Evolutionary conservation across 495 filamentous ascomycete genomes (phyloP).

Genomic region (Podospora tetraspora): DNA sequence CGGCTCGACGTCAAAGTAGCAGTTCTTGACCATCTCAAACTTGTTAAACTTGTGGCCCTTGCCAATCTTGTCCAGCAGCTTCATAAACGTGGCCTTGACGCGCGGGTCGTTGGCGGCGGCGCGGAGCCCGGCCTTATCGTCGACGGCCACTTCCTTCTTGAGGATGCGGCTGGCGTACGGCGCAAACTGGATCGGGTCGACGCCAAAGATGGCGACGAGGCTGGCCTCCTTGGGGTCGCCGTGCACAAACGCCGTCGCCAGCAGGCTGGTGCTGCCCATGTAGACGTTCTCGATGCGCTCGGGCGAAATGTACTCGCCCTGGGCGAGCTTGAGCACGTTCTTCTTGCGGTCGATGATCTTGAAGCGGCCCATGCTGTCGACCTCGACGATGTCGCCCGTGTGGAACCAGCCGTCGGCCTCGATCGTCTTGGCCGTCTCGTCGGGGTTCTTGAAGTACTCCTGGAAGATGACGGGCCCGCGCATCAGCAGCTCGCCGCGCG

Average conservation of each 20-base stretch:
- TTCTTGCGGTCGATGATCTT: slow-evolving; percentile 93
- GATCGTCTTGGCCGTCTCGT: slow-evolving; percentile 76
- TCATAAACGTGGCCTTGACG: slow-evolving; percentile 68
- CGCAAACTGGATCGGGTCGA: slow-evolving; percentile 77
- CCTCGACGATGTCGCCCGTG: slow-evolving; percentile 81
- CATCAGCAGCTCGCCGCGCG: slow-evolving; percentile 85
- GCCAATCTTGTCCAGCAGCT: slow-evolving; percentile 73
- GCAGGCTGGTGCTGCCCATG: slow-evolving; percentile 68
- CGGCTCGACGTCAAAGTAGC: slow-evolving; percentile 74
- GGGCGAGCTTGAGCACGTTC: slow-evolving; percentile 95
- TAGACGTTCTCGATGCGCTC: slow-evolving; percentile 95
- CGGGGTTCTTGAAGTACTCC: slow-evolving; percentile 83
- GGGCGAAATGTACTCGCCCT: slow-evolving; percentile 97
- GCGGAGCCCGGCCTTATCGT: slow-evolving; percentile 62
- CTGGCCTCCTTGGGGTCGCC: slow-evolving; percentile 80
- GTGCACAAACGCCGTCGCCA: slow-evolving; percentile 82
- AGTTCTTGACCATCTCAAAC: slow-evolving; percentile 76
- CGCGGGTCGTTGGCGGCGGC: slow-evolving; percentile 58
- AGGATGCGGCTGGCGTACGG: slow-evolving; percentile 71
- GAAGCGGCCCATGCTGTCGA: slow-evolving; percentile 84
- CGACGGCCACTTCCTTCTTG: slow-evolving; percentile 54
- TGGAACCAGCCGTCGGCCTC: slow-evolving; percentile 93
- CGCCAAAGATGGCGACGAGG: slow-evolving; percentile 81
- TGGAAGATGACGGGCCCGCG: slow-evolving; percentile 72
- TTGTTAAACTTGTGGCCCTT: slow-evolving; percentile 83